Evolutionary conservation across 1,139 yeast species (phyloP).

Genomic region (Yamadazyma pseudoaaseri): DNA sequence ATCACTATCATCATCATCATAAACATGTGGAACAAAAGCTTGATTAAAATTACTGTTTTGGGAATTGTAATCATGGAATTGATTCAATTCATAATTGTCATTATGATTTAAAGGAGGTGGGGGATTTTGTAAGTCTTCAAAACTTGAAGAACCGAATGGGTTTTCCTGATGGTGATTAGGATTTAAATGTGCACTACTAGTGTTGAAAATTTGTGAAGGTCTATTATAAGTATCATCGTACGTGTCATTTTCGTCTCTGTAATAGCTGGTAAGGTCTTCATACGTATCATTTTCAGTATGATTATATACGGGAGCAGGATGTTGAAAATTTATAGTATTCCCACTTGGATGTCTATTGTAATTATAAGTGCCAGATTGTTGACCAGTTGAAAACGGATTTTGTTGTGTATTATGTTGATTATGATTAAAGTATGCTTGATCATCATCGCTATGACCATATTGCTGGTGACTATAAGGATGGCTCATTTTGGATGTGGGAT

Average conservation of each 20-base stretch:
- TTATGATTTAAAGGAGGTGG: slow-evolving; percentile 15
- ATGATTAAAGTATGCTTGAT: neutral
- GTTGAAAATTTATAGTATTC: slow-evolving; percentile 31
- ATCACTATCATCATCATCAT: slow-evolving; percentile 44
- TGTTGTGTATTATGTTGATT: neutral
- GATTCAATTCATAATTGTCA: slow-evolving; percentile 28
- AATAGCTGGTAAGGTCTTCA: slow-evolving; percentile 19
- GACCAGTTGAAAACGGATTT: slow-evolving; percentile 1
- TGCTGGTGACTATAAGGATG: slow-evolving; percentile 6
- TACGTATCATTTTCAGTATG: slow-evolving; percentile 20
- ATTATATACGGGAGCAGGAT: slow-evolving; percentile 30
- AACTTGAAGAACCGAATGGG: slow-evolving; percentile 16
- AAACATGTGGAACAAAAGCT: slow-evolving; percentile 48
- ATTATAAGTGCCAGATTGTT: slow-evolving; percentile 13
- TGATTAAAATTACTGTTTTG: slow-evolving; percentile 25
- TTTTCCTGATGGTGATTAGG: slow-evolving; percentile 11
- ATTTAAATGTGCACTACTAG: slow-evolving; percentile 16
- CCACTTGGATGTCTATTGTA: slow-evolving; percentile 10
- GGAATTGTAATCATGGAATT: slow-evolving; percentile 21
- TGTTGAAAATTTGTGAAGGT: slow-evolving; percentile 26
- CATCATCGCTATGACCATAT: slow-evolving; percentile 1
- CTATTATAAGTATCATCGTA: slow-evolving; percentile 7
- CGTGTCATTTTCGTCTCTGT: slow-evolving; percentile 13
- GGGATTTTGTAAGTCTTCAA: slow-evolving; percentile 14
- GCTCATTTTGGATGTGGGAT: slow-evolving; percentile 7